phyloP scores from a whole-genome alignment of 306 rosid species.

The Acacia confusa region DNA sequence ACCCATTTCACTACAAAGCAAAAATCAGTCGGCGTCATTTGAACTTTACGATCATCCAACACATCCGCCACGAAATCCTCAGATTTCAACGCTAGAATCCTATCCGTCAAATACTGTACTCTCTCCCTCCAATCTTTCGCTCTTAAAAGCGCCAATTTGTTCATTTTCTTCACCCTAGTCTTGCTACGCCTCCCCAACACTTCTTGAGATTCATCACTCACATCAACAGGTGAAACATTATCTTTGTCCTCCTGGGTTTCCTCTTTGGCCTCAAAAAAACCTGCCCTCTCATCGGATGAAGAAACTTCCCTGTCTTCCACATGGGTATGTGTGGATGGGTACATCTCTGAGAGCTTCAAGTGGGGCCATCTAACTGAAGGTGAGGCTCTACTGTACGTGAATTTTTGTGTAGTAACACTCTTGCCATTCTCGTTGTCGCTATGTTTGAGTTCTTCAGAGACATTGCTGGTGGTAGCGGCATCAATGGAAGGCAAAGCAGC shows the following conservation, averaged over 20 bases:
- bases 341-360: conserved; percentile 53
- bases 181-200: conserved; percentile 60
- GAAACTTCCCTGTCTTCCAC: conserved; percentile 35
- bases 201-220: conserved; percentile 47
- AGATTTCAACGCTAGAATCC: conserved; percentile 61
- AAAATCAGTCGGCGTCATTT: conserved; percentile 85
- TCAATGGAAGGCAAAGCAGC: conserved; percentile 25
- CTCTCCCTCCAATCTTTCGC: conserved; percentile 95
- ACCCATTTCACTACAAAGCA: conserved; percentile 94
- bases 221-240: conserved; percentile 25
- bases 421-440: background rate
- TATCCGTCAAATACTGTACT: conserved; percentile 66
- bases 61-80: conserved; percentile 85
- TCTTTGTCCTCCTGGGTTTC: conserved; percentile 18
- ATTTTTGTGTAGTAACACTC: conserved; percentile 30
- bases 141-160: conserved; percentile 67
- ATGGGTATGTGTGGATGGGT: conserved; percentile 45
- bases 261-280: conserved; percentile 36
- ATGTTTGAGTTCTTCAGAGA: conserved; percentile 29
- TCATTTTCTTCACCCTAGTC: conserved; percentile 68
- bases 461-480: background rate
- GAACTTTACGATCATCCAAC: conserved; percentile 69
- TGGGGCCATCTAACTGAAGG: conserved; percentile 87
- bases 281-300: background rate
- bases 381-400: conserved; percentile 82